Percentiles rank a stretch among this genome's conserved stretches.
Evolutionary conservation across 148 eudicot species (phyloP).

Genomic region (Camellia lanceoleosa): DNA sequence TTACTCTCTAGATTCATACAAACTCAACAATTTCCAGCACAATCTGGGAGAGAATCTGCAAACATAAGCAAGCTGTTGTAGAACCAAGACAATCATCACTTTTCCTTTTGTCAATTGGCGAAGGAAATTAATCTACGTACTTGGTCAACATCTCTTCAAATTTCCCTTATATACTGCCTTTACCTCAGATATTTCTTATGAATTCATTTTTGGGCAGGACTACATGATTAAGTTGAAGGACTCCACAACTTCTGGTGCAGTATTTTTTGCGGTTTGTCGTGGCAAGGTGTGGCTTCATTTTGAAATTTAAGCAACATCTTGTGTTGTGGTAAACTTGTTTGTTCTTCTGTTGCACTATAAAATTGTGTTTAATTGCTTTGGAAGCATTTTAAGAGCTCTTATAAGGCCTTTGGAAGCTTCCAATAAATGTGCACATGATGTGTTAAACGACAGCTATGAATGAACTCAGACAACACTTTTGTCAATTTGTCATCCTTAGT

Average conservation of each 20-base stretch:
- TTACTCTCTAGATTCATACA: conserved; percentile 44
- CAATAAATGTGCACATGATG: neutral
- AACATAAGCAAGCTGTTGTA: conserved; percentile 85
- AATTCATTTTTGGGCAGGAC: conserved; percentile 52
- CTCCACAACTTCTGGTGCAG: conserved; percentile 74
- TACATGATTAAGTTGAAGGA: conserved; percentile 79
- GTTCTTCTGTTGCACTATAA: neutral
- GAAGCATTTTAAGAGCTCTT: neutral
- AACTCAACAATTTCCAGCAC: conserved; percentile 56
- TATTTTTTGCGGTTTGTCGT: conserved; percentile 98
- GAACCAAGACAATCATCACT: conserved; percentile 99
- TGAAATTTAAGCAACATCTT: conserved; percentile 1
- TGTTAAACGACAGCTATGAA: neutral
- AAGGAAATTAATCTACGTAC: conserved; percentile 14
- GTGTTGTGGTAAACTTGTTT: neutral
- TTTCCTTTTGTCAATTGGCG: conserved; percentile 78
- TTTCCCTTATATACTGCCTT: conserved; percentile 17
- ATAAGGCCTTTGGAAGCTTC: neutral
- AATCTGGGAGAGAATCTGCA: conserved; percentile 97
- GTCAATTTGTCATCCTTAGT: neutral
- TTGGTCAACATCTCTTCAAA: neutral
- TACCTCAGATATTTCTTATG: conserved; percentile 14
- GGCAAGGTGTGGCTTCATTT: conserved; percentile 67
- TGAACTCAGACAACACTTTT: neutral
- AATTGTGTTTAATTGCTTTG: neutral